Evolutionary conservation across 192 early-diverging fungal genomes (phyloP), one percentile per base, ranked within the genome.

Genomic region (Phycomyces blakesleeanus): DNA sequence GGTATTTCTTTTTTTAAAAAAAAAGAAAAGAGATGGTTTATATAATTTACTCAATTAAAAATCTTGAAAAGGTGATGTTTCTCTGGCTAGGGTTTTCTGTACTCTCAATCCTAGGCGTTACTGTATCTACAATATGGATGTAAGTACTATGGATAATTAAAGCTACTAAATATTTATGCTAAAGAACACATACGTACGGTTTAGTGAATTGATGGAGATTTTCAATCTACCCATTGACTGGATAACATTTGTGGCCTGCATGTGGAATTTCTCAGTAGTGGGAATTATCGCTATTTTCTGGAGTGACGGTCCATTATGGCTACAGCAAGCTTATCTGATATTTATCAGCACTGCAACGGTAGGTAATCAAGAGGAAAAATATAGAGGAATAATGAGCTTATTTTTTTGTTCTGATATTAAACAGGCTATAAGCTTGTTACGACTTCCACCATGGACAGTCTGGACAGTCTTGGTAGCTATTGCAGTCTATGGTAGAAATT

Each of bases 271-370:
- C 68, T 62, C 78, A 2, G 77, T 77, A 14, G 81, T 82, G 3
- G 90, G 90, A 24, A 61, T 86, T 37, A 66, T 81, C 42, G 63
- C 79, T n/a, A 84, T 92, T 0, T 92, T 92, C 63, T 90, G 85
- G 80, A 84, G 7, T 34, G 29, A 88, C 55, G 87, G 88, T 15
- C 90, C 90, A 3, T 51, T 88, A 61, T 67, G 74, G 53, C 55
- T 92, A n/a, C 85, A 89, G 72, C 89, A 92, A 62, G 67, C 62
- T 16, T 92, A 92, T 73, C 49, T 92, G 55, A 83, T 88, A 3
- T 22, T 89, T 50, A 89, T 92, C 81, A 81, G 79, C 49, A 81
- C 78, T 64, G 74, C 86, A 71, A 90, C 89, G 85, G 88, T 87
- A 72, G 51, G 64, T 68, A 21, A 24, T 55, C 6, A 11, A 51